Evolutionary conservation across 2,329 filamentous ascomycete genomes (phyloP).

Genomic region (Hypoxylon sp.): DNA sequence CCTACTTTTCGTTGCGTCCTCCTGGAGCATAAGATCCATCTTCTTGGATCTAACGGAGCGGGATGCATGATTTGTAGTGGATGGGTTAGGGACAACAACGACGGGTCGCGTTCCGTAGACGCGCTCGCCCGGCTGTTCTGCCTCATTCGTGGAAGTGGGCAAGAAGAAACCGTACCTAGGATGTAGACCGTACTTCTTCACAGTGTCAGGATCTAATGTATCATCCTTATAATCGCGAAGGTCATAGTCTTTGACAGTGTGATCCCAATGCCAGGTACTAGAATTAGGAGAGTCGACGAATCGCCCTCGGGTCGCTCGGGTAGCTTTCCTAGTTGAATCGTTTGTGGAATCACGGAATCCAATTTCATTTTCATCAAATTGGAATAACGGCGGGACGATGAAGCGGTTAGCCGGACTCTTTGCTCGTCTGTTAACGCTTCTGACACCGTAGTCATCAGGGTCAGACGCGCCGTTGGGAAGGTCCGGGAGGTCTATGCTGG

Average conservation of each 20-base stretch:
- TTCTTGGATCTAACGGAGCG: conserved; percentile 56
- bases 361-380: conserved; percentile 69
- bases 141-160: conserved; percentile 63
- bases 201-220: conserved; percentile 66
- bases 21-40: conserved; percentile 51
- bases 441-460: conserved; percentile 68
- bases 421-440: conserved; percentile 62
- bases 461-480: conserved; percentile 61
- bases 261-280: conserved; percentile 69
- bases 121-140: conserved; percentile 58
- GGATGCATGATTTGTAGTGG: conserved; percentile 64
- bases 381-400: conserved; percentile 65
- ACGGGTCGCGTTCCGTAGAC: conserved; percentile 64
- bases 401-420: conserved; percentile 66
- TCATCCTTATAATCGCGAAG: conserved; percentile 63
- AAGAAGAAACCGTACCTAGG: conserved; percentile 69
- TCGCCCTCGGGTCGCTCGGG: conserved; percentile 66
- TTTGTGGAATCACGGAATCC: conserved; percentile 73
- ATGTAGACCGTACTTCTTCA: conserved; percentile 67
- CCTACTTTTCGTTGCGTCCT: conserved; percentile 45
- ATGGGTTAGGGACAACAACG: conserved; percentile 64
- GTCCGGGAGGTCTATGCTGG: conserved; percentile 52
- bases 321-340: conserved; percentile 68
- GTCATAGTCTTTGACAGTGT: conserved; percentile 68
- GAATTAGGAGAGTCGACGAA: conserved; percentile 69